Evolutionary conservation across 75 land plant species (phyloP).

Genomic region (Selaginella moellendorffii): DNA sequence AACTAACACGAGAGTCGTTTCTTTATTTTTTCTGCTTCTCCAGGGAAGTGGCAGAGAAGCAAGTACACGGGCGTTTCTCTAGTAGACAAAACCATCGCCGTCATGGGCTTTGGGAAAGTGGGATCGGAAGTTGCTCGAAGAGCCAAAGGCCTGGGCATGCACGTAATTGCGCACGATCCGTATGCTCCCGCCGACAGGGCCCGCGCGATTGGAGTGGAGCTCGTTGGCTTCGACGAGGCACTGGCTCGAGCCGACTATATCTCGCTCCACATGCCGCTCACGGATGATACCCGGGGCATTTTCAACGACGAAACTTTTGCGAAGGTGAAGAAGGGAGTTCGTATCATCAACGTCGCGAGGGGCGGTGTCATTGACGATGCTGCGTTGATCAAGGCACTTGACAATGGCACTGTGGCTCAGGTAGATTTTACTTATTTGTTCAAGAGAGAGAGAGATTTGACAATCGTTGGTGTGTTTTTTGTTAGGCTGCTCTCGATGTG

Average conservation of each 20-base stretch:
- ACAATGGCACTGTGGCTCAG: conserved; percentile 59
- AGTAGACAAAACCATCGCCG: conserved; percentile 52
- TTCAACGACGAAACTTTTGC: conserved; percentile 48
- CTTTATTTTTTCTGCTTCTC: no score
- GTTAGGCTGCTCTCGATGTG: conserved; percentile 62
- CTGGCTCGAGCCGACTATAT: conserved; percentile 47
- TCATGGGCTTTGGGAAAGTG: conserved; percentile 65
- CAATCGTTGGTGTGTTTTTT: background rate
- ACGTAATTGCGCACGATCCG: conserved; percentile 60
- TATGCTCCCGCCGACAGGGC: conserved; percentile 64
- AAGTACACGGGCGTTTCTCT: conserved; percentile 64
- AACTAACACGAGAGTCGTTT: conserved; percentile 36
- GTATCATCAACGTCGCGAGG: conserved; percentile 66
- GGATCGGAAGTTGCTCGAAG: conserved; percentile 67
- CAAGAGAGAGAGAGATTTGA: background rate
- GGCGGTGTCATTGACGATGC: conserved; percentile 74
- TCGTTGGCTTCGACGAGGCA: conserved; percentile 53
- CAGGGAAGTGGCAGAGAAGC: conserved; percentile 53
- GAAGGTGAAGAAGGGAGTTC: conserved; percentile 61
- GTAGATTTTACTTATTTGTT: conserved; percentile 16
- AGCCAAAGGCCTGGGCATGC: conserved; percentile 76
- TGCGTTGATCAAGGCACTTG: conserved; percentile 48
- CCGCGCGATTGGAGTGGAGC: conserved; percentile 54
- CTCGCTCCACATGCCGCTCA: conserved; percentile 67
- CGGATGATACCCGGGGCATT: conserved; percentile 39